phyloP scores from a whole-genome alignment of 1,139 yeast genomes.

The Yamadazyma trypodendri region DNA sequence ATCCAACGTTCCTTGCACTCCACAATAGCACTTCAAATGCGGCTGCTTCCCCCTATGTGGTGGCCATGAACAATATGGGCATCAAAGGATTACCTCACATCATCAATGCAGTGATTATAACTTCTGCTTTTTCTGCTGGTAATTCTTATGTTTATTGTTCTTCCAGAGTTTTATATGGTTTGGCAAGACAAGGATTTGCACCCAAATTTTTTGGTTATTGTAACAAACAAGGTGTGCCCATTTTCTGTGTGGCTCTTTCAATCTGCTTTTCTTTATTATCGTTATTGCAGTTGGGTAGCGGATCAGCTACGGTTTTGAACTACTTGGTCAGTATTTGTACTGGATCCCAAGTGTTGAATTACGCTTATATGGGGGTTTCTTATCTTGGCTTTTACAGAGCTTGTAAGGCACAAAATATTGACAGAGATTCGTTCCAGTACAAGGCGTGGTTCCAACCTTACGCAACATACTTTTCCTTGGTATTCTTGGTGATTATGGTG shows the following conservation, averaged over 20 bases:
- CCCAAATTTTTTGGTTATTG: slow-evolving; percentile 32
- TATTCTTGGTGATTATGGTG: slow-evolving; percentile 30
- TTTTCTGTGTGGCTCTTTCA: slow-evolving; percentile 58
- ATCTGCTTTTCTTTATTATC: slow-evolving; percentile 57
- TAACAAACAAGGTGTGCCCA: slow-evolving; percentile 21
- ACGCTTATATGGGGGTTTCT: slow-evolving; percentile 62
- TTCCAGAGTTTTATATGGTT: slow-evolving; percentile 37
- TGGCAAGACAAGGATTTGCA: slow-evolving; percentile 36
- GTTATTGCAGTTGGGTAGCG: slow-evolving; percentile 54
- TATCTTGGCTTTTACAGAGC: slow-evolving; percentile 63
- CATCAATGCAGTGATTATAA: slow-evolving; percentile 28
- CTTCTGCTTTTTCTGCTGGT: slow-evolving; percentile 42
- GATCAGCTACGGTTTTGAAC: slow-evolving; percentile 66
- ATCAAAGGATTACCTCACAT: slow-evolving; percentile 37
- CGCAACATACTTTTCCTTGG: slow-evolving; percentile 50
- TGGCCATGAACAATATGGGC: slow-evolving; percentile 39
- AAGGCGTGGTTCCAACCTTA: slow-evolving; percentile 75
- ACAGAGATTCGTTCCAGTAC: slow-evolving; percentile 65
- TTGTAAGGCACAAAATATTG: slow-evolving; percentile 58
- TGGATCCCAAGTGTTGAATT: slow-evolving; percentile 71
- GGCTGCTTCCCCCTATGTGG: slow-evolving; percentile 45
- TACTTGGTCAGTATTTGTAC: slow-evolving; percentile 78
- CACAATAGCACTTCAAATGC: slow-evolving; percentile 21
- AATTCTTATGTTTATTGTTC: slow-evolving; percentile 41
- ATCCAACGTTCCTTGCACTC: slow-evolving; percentile 28